These are phyloP conservation scores for Salvia splendens DNA, from an alignment of 257 asterid species.

Conservation along the genomic window DNA sequence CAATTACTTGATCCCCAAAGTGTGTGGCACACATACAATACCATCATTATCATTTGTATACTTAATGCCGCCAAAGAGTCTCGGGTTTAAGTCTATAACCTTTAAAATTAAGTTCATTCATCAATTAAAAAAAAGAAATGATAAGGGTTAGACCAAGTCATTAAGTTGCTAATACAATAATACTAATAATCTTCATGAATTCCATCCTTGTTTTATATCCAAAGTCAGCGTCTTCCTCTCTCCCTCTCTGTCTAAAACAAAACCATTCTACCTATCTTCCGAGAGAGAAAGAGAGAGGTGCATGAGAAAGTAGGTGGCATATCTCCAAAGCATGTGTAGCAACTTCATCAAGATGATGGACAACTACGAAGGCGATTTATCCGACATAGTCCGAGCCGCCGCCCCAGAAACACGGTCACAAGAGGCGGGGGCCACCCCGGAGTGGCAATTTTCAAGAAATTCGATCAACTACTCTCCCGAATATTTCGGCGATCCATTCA, in stretches of 20 bases:
- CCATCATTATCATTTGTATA: not conserved
- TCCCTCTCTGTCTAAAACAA: constrained; percentile 27
- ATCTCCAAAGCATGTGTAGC: constrained; percentile 16
- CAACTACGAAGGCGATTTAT: constrained; percentile 66
- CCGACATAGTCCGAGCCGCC: constrained; percentile 59
- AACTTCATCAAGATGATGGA: constrained; percentile 51
- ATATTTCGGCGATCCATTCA: constrained; percentile 78
- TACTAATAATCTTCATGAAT: constrained; percentile 33
- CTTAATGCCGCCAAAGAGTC: not conserved
- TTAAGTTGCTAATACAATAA: constrained; percentile 30
- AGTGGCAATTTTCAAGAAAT: constrained; percentile 54
- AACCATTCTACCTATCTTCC: constrained; percentile 30
- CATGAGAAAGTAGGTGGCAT: constrained; percentile 5
- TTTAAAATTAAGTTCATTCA: no score
- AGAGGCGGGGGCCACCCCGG: constrained; percentile 2
- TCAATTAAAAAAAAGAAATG: not conserved
- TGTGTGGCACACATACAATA: not conserved
- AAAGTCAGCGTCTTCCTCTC: constrained; percentile 66
- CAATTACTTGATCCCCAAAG: not conserved
- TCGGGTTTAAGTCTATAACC: no score
- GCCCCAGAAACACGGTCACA: not conserved
- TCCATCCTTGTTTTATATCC: constrained; percentile 43
- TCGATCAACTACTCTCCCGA: constrained; percentile 33
- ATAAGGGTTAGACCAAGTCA: constrained; percentile 31
- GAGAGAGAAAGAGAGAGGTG: constrained; percentile 8